Evolutionary conservation across 495 filamentous ascomycete species (phyloP).

Genomic region (Trichoderma parareesei): DNA sequence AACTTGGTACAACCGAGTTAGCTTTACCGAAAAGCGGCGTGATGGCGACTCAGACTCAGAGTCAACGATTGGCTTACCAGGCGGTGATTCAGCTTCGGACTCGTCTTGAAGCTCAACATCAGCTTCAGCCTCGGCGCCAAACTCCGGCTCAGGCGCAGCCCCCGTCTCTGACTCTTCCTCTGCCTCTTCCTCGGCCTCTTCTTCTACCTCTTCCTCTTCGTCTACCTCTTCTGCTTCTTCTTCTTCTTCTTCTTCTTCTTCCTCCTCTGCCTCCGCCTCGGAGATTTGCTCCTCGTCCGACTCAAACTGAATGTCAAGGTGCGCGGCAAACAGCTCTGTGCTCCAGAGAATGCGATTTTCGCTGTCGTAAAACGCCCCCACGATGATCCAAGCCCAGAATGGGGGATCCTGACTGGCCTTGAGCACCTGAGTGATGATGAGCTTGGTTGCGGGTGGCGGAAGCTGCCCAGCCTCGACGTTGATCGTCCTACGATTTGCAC

Average conservation of each 20-base stretch:
- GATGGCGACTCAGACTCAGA: background rate
- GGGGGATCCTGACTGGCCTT: constrained; percentile 5
- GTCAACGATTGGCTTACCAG: background rate
- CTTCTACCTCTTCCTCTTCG: too few relatives aligned
- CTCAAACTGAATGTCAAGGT: constrained; percentile 6
- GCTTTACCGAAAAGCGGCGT: background rate
- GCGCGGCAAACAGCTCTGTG: constrained; percentile 18
- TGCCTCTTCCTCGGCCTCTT: too few relatives aligned
- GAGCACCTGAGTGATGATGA: constrained; percentile 18
- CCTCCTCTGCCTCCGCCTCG: background rate
- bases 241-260: background rate
- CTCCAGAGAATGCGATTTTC: constrained; percentile 21
- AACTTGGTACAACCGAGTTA: background rate
- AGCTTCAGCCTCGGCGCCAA: too few relatives aligned
- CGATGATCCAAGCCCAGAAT: constrained; percentile 24
- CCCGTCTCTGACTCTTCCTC: too few relatives aligned
- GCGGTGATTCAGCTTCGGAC: background rate
- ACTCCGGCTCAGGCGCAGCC: background rate
- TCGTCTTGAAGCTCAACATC: too few relatives aligned
- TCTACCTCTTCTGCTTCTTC: background rate
- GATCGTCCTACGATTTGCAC: background rate
- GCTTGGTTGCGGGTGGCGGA: constrained; percentile 24
- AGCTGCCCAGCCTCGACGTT: constrained; percentile 23
- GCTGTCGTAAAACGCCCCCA: constrained; percentile 26
- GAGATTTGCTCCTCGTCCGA: background rate